A percentile compares a stretch with the other conserved stretches of the same genome.
Conservation (phyloP, 345 rosid genomes). For the Gossypium stocksii region DNA sequence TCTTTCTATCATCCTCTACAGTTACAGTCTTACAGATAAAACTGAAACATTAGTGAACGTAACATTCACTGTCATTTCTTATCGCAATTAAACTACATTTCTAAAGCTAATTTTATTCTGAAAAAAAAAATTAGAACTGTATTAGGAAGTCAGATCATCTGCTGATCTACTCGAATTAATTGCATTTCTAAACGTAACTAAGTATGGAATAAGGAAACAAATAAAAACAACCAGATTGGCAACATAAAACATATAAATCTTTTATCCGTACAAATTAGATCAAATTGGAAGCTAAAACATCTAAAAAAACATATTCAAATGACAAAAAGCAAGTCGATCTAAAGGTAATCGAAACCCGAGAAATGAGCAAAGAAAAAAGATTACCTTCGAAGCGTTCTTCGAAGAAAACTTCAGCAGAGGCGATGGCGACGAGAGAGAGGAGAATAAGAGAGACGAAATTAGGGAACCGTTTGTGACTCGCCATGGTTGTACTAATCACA, state of each 20-base stretch:
- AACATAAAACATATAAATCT: neutral
- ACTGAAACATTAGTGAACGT: neutral
- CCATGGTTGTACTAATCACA: slow-evolving; percentile 31
- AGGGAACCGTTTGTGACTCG: slow-evolving; percentile 38
- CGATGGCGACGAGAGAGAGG: slow-evolving; percentile 38
- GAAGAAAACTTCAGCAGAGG: slow-evolving; percentile 69
- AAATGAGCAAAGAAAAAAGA: neutral
- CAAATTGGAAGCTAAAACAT: neutral
- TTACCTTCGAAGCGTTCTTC: slow-evolving; percentile 85
- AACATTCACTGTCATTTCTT: neutral
- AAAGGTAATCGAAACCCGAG: neutral
- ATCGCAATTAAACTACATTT: neutral
- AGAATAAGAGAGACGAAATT: slow-evolving; percentile 30
- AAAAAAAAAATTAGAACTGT: neutral
- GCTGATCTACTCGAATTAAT: slow-evolving; percentile 20
- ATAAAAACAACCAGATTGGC: slow-evolving; percentile 14
- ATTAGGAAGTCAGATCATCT: neutral
- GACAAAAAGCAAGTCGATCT: slow-evolving; percentile 10
- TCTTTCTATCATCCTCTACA: neutral
- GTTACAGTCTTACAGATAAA: neutral
- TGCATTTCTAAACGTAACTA: slow-evolving; percentile 1
- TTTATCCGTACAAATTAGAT: slow-evolving; percentile 6
- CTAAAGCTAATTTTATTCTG: neutral
- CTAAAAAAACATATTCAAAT: neutral
- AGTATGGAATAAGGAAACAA: neutral